These are phyloP conservation scores for Russula dissimulans DNA, from an alignment of 768 basidiomycete species.

Conservation along the genomic window DNA sequence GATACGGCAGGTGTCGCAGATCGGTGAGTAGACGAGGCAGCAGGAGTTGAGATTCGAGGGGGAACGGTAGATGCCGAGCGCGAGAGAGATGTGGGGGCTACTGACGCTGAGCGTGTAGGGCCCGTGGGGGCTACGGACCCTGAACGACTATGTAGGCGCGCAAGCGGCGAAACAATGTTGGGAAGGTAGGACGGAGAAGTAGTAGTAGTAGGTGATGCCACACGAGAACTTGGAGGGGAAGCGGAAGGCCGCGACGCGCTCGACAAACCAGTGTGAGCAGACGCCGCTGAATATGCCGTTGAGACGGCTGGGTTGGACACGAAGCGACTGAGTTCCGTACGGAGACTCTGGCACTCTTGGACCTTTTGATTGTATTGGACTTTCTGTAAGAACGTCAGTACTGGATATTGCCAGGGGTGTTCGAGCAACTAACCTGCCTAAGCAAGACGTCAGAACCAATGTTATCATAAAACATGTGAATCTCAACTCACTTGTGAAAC, in stretches of 20 bases:
- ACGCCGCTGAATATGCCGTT: constrained; percentile 9
- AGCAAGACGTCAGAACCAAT: not conserved
- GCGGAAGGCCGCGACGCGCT: constrained; percentile 14
- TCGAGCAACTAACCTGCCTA: constrained; percentile 16
- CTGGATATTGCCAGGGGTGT: not conserved
- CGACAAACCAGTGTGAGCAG: constrained; percentile 20
- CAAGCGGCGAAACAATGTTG: constrained; percentile 3
- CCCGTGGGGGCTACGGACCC: constrained; percentile 11
- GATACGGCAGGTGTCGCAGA: constrained; percentile 12
- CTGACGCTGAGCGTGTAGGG: constrained; percentile 14
- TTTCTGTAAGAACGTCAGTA: constrained; percentile 15
- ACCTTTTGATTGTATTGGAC: constrained; percentile 20
- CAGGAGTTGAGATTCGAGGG: constrained; percentile 13
- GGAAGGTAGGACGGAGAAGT: constrained; percentile 8
- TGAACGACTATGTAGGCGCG: constrained; percentile 13
- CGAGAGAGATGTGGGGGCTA: constrained; percentile 7
- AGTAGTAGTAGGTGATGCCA: constrained; percentile 17
- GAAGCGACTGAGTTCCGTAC: constrained; percentile 19
- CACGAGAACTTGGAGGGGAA: constrained; percentile 19
- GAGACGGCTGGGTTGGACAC: constrained; percentile 9
- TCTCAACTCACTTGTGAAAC: constrained; percentile 52
- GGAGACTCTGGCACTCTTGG: constrained; percentile 21
- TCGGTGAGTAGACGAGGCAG: constrained; percentile 7
- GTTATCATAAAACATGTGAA: constrained; percentile 4
- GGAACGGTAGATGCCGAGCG: constrained; percentile 13